phyloP scores from a whole-genome alignment of 495 filamentous ascomycete species.

The Aspergillus diversus region DNA sequence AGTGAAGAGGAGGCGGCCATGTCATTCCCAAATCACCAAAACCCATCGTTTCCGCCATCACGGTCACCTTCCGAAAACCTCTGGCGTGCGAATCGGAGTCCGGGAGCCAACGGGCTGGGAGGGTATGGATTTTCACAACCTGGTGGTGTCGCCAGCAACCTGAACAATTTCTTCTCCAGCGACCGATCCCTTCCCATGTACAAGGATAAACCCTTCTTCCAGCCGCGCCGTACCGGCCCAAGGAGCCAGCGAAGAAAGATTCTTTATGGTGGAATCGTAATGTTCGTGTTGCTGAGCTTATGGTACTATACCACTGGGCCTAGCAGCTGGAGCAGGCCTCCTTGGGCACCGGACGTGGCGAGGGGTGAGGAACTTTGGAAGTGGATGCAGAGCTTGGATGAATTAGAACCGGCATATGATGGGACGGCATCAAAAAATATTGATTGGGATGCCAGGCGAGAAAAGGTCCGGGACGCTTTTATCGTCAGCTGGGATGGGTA shows the following conservation, averaged over 20 bases:
- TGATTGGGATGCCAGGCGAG: constrained; percentile 73
- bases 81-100: constrained; percentile 62
- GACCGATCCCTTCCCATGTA: constrained; percentile 84
- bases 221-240: constrained; percentile 47
- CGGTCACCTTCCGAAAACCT: constrained; percentile 65
- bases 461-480: constrained; percentile 90
- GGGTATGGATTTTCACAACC: constrained; percentile 45
- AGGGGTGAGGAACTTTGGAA: constrained; percentile 46
- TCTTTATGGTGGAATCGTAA: constrained; percentile 25
- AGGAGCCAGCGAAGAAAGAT: constrained; percentile 34
- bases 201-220: constrained; percentile 92
- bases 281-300: constrained; percentile 46
- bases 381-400: constrained; percentile 43
- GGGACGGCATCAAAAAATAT: constrained; percentile 31
- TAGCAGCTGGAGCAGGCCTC: constrained; percentile 57
- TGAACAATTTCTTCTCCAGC: constrained; percentile 56
- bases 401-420: constrained; percentile 26
- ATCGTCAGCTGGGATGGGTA: constrained; percentile 90
- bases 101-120: constrained; percentile 35
- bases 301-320: constrained; percentile 58
- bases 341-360: constrained; percentile 20
- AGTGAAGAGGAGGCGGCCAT: constrained; percentile 17
- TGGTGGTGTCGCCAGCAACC: constrained; percentile 44
- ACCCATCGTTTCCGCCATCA: constrained; percentile 73
- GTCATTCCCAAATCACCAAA: constrained; percentile 49